Base-by-base conservation (phyloP, 768 basidiomycete species). In the Phaeotremella skinneri region DNA sequence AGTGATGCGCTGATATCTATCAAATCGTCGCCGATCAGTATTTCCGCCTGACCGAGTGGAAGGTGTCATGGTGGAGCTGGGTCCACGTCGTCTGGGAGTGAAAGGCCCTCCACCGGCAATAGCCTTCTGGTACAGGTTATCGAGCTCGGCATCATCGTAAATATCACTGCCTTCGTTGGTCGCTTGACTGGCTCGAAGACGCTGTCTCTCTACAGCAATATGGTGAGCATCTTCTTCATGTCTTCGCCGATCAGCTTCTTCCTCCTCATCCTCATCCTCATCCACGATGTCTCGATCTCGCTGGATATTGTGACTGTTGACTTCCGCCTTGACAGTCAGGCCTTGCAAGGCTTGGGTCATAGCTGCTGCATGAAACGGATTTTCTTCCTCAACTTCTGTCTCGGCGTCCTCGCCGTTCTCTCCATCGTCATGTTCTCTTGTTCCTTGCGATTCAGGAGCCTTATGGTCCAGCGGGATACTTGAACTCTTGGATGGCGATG, bases 371-470 rank as follows among this genome's bases (percentile, higher is more conserved):
- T 72, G 62, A 43, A 72, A 72, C 0, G 71, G 71, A 34, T 71
- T 69, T 7, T 60, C 58, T 37, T 72, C 70, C n/a, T 60, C 61
- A 14, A 54, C 39, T 4, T 61, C 61, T 16, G 68, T 64, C 16
- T 55, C 30, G 5, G 17, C 26, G 17, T 56, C 45, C 20, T 31
- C 39, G 34, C 20, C 54, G 41, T 59, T 41, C 6, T 78, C 74
- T 34, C 67, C 76, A 49, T 85, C 74, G 20, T 84, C 82, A 60
- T 83, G 82, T 9, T 56, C 66, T 13, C 61, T 57, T 42, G 32
- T 43, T 17, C 29, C 30, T 11, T 59, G 59, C 7, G 45, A 57
- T 29, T 62, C 58, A 21, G 64, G 57, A 11, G 65, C 49, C 14
- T 29, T 65, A 4, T 47, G 26, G 3, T 54, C 56, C n/a, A 29